phyloP scores from a whole-genome alignment of 768 basidiomycete genomes.

The Ephemerocybe angulata region DNA sequence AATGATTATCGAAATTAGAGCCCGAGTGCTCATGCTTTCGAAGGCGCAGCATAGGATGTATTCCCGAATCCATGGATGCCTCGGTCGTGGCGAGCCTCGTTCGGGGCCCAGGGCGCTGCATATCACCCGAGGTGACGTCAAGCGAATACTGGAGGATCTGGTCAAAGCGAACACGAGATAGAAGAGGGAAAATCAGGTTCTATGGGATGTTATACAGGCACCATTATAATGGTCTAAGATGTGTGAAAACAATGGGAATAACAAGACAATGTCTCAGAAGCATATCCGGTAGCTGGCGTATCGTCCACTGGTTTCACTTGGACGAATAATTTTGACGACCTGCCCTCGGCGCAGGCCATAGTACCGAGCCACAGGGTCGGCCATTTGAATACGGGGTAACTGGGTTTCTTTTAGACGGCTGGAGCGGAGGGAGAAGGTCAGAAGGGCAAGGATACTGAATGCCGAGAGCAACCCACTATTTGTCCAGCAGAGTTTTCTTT shows the following conservation, averaged over 20 bases:
- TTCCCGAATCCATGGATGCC: background rate
- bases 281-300: slow-evolving; percentile 92
- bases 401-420: slow-evolving; percentile 98
- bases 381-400: slow-evolving; percentile 91
- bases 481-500: slow-evolving; percentile 80
- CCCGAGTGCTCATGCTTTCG: slow-evolving; percentile 12
- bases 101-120: slow-evolving; percentile 9
- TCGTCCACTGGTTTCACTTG: slow-evolving; percentile 93
- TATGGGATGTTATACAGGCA: slow-evolving; percentile 13
- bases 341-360: slow-evolving; percentile 94
- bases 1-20: slow-evolving; percentile 12
- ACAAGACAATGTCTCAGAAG: slow-evolving; percentile 44
- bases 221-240: slow-evolving; percentile 7
- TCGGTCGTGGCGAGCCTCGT: background rate
- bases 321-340: slow-evolving; percentile 97
- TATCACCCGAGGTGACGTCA: background rate
- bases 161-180: slow-evolving; percentile 8
- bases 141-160: background rate
- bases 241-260: background rate
- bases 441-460: slow-evolving; percentile 3
- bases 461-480: slow-evolving; percentile 69
- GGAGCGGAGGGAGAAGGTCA: slow-evolving; percentile 14
- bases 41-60: background rate
- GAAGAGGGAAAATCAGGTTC: slow-evolving; percentile 16
- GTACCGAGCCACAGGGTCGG: slow-evolving; percentile 97